Base-by-base conservation (phyloP, 805 yeast genomes). In the Candida silvicultrix region DNA sequence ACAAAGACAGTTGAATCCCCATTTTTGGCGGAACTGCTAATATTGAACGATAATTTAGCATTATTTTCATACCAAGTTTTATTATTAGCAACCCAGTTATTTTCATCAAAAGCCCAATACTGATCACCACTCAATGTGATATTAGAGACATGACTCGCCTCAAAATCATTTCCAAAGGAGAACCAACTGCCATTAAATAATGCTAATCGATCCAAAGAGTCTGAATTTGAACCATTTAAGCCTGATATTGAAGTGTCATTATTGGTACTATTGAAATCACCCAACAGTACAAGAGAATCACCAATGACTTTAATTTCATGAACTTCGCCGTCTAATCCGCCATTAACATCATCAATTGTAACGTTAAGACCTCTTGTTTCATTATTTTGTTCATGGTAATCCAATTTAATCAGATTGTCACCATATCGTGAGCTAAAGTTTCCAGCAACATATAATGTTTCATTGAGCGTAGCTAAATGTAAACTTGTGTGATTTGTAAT, bases 401-500 rank as follows among this genome's bases (percentile, higher is more conserved):
- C 50, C 3, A 70, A 45, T 2, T 57, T 60, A 2, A 73, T 53
- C 25, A 78, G 60, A 48, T 72, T 68, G 19, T 66, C 66, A 35
- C 74, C 70, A 38, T 63, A 57, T 0, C 53, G 44, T 5, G 73
- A 62, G 2, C 62, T 55, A 48, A 75, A 72, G 18, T 70, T 70
- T 44, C 87, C 89, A 5, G 77, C 75, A 43, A 82, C 54, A 29
- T 65, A 64, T 14, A 80, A 49, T 1, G 65, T 50, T 2, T 67
- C 55, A 28, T 70, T 66, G 29, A 61, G 51, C 3, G 59, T 38
- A 4, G 58, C 58, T 4, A 70, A 60, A 20, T 54, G 60, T 6
- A 83, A 65, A 6, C 65, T 58, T 3, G 80, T 74, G 45, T 68
- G 59, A 4, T 61, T 50, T 16, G 73, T 70, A 5, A 75, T 45